Percentiles rank a stretch among this genome's conserved stretches.
phyloP scores from a whole-genome alignment of 2,329 filamentous ascomycete genomes.

The Pseudonectria foliicola region DNA sequence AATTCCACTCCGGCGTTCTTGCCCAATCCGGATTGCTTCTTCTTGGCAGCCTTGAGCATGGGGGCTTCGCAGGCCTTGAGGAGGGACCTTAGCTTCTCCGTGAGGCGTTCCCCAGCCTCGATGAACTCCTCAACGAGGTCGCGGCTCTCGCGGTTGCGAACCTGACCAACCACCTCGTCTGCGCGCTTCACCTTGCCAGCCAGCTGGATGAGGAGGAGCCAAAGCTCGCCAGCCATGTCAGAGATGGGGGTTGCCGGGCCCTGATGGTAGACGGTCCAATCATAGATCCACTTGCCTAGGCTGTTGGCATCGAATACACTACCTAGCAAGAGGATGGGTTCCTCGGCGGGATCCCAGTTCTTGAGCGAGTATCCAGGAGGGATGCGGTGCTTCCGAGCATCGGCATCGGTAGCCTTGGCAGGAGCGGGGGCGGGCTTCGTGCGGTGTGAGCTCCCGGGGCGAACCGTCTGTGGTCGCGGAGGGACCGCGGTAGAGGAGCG shows the following conservation, averaged over 20 bases:
- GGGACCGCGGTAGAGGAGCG: slow-evolving; percentile 44
- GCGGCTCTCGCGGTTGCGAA: slow-evolving; percentile 64
- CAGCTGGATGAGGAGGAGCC: slow-evolving; percentile 89
- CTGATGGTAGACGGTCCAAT: slow-evolving; percentile 94
- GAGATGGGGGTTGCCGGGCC: slow-evolving; percentile 76
- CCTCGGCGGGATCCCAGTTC: slow-evolving; percentile 95
- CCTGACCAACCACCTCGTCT: slow-evolving; percentile 66
- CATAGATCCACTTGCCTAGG: slow-evolving; percentile 97
- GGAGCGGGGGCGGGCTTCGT: slow-evolving; percentile 25
- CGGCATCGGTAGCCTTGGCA: slow-evolving; percentile 49
- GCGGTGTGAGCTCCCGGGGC: slow-evolving; percentile 30
- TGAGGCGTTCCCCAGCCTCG: slow-evolving; percentile 78
- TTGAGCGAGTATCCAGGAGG: slow-evolving; percentile 89
- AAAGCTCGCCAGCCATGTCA: slow-evolving; percentile 88
- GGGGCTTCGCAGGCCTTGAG: slow-evolving; percentile 88
- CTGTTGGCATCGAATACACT: slow-evolving; percentile 98
- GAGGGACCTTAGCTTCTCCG: slow-evolving; percentile 74
- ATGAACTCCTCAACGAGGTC: slow-evolving; percentile 89
- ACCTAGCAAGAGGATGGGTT: slow-evolving; percentile 87
- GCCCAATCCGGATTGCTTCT: slow-evolving; percentile 62
- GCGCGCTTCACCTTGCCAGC: slow-evolving; percentile 90
- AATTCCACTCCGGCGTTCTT: slow-evolving; percentile 93
- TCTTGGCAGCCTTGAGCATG: slow-evolving; percentile 87
- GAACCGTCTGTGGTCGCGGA: slow-evolving; percentile 45
- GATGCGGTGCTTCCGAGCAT: slow-evolving; percentile 63